A percentile compares a stretch with the other conserved stretches of the same genome.
These are phyloP conservation scores for Straminergon stramineum DNA, from an alignment of 225 moss, liverwort and hornwort species.

Conservation along the genomic window DNA sequence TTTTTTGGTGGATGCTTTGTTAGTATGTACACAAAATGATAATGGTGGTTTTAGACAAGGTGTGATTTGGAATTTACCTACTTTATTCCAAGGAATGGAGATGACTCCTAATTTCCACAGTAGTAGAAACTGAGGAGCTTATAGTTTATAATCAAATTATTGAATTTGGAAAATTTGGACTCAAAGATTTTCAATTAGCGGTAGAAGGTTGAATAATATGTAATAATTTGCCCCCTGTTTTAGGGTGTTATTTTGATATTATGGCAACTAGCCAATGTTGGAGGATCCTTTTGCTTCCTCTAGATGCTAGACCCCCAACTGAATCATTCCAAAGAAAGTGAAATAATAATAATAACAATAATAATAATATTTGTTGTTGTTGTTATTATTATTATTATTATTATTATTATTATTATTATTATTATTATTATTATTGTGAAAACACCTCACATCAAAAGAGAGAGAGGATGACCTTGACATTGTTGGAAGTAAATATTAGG, in stretches of 20 bases:
- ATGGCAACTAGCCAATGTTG: background rate
- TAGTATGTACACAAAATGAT: background rate
- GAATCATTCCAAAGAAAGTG: background rate
- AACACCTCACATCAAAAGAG: too few species aligned
- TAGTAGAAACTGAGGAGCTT: background rate
- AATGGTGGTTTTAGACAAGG: accelerated
- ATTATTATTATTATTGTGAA: background rate
- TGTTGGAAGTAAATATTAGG: background rate
- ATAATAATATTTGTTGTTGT: too few species aligned
- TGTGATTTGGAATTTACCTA: accelerated
- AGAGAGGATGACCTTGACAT: background rate
- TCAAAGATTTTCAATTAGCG: background rate
- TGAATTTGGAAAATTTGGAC: background rate
- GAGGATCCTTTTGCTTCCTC: accelerated
- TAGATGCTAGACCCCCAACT: accelerated
- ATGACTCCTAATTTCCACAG: background rate
- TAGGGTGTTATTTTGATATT: background rate
- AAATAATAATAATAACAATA: too few species aligned
- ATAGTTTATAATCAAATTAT: background rate
- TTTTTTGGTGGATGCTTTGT: background rate
- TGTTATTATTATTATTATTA: too few species aligned
- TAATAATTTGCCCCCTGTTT: too few species aligned
- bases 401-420: too few species aligned
- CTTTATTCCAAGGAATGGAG: background rate
- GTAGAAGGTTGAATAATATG: background rate